Percentiles rank a stretch among this genome's conserved stretches.
These are phyloP conservation scores for Apiospora sp. DNA, from an alignment of 2,329 filamentous ascomycete genomes.

Conservation along the genomic window DNA sequence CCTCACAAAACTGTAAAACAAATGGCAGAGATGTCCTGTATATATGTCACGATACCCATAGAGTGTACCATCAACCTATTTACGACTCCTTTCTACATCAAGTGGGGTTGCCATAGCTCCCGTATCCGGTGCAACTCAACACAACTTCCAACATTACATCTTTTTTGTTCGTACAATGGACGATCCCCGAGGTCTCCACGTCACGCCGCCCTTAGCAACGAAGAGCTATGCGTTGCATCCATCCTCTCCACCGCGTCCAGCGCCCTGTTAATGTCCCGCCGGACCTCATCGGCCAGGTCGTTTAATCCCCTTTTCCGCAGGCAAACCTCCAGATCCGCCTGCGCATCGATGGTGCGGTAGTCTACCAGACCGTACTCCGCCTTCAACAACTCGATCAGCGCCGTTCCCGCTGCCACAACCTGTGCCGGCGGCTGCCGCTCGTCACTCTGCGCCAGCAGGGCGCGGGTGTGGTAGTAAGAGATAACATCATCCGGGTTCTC, in stretches of 20 bases:
- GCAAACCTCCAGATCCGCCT: background rate
- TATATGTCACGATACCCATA: slow-evolving; percentile 20
- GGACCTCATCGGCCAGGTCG: background rate
- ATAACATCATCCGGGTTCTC: background rate
- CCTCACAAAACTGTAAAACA: slow-evolving; percentile 2
- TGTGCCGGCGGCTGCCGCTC: background rate
- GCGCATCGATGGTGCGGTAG: background rate
- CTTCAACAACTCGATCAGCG: background rate
- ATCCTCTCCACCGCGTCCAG: background rate
- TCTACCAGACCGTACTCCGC: background rate
- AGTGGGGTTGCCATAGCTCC: background rate
- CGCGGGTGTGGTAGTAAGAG: background rate
- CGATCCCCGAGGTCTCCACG: background rate
- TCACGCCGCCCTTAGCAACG: background rate
- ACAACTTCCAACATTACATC: background rate
- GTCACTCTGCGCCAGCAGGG: background rate
- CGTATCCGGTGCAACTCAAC: background rate
- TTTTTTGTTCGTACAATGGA: background rate
- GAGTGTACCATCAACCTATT: slow-evolving; percentile 4
- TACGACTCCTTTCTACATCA: background rate
- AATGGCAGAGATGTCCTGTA: slow-evolving; percentile 1
- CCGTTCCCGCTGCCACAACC: background rate
- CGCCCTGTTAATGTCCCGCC: background rate
- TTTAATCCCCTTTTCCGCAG: background rate
- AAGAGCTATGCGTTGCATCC: background rate